phyloP scores from a whole-genome alignment of 108 stramenopile species.

The Cyclotella distinguenda region DNA sequence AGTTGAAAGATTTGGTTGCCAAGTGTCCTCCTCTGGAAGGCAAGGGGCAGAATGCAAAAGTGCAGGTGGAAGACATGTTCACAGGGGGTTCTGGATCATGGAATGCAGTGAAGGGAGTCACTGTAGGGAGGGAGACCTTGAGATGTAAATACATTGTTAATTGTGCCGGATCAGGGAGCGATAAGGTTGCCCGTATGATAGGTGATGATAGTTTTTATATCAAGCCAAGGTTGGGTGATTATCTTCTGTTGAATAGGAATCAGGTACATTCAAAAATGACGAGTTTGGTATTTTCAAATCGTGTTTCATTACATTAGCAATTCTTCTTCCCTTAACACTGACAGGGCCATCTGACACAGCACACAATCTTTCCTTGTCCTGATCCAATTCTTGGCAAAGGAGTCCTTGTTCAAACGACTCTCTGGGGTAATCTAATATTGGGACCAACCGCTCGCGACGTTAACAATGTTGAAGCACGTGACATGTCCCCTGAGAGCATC shows the following conservation, averaged over 20 bases:
- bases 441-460: constrained; percentile 80
- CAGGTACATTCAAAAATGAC: too few species aligned
- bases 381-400: constrained; percentile 80
- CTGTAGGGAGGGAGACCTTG: constrained; percentile 57
- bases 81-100: constrained; percentile 63
- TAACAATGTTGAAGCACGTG: constrained; percentile 47
- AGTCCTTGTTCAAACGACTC: constrained; percentile 77
- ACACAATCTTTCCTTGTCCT: constrained; percentile 80
- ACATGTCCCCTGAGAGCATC: constrained; percentile 50
- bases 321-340: not conserved
- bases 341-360: constrained; percentile 56
- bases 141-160: constrained; percentile 69
- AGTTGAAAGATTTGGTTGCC: constrained; percentile 49
- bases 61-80: constrained; percentile 68
- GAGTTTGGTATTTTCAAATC: too few species aligned
- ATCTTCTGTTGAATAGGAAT: constrained; percentile 69
- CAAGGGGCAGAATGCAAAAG: constrained; percentile 46
- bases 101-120: constrained; percentile 55
- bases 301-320: not conserved
- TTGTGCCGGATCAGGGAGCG: constrained; percentile 72
- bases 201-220: constrained; percentile 77
- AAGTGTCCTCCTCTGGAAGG: constrained; percentile 51
- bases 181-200: constrained; percentile 72
- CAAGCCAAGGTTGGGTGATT: constrained; percentile 75
- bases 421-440: constrained; percentile 81